Evolutionary conservation across 106 monocot genomes (phyloP).

Genomic region (Acorus calamus): DNA sequence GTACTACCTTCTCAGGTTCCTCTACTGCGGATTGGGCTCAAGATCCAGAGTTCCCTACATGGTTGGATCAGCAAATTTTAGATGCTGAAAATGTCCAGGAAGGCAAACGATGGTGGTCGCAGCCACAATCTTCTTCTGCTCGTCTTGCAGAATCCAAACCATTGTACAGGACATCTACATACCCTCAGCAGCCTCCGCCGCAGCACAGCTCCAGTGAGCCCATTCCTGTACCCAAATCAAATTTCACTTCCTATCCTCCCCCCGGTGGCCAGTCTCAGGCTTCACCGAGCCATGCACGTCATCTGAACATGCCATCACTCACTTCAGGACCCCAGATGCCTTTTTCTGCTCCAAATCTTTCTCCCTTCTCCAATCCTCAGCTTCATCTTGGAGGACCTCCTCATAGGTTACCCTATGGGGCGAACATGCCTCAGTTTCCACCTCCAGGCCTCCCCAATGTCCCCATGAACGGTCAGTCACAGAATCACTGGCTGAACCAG

Average conservation of each 20-base stretch:
- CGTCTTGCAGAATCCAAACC: slow-evolving; percentile 18
- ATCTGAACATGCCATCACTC: slow-evolving; percentile 38
- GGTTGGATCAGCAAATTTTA: slow-evolving; percentile 22
- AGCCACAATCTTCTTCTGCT: slow-evolving; percentile 17
- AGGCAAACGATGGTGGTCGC: slow-evolving; percentile 35
- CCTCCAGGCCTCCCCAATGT: slow-evolving; percentile 16
- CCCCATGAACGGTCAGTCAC: slow-evolving; percentile 15
- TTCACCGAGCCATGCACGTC: slow-evolving; percentile 24
- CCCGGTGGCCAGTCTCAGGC: slow-evolving; percentile 31
- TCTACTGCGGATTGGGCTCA: slow-evolving; percentile 38
- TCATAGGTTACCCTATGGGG: slow-evolving; percentile 33
- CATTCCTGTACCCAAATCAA: slow-evolving; percentile 24
- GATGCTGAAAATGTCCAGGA: slow-evolving; percentile 34
- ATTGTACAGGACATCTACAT: slow-evolving; percentile 27
- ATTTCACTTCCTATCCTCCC: slow-evolving; percentile 48
- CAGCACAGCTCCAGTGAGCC: slow-evolving; percentile 13
- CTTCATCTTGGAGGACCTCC: slow-evolving; percentile 31
- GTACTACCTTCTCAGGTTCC: slow-evolving; percentile 20
- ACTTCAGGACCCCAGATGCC: slow-evolving; percentile 18
- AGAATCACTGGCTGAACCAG: slow-evolving; percentile 35
- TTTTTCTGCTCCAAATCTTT: slow-evolving; percentile 17
- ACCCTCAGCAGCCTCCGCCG: slow-evolving; percentile 23
- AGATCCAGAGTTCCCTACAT: slow-evolving; percentile 21
- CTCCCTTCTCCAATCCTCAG: slow-evolving; percentile 30
- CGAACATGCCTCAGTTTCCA: slow-evolving; percentile 31